A percentile compares a stretch with the other conserved stretches of the same genome.
Evolutionary conservation across 2,329 filamentous ascomycete genomes (phyloP).

Genomic region (Atkinsonella texensis): DNA sequence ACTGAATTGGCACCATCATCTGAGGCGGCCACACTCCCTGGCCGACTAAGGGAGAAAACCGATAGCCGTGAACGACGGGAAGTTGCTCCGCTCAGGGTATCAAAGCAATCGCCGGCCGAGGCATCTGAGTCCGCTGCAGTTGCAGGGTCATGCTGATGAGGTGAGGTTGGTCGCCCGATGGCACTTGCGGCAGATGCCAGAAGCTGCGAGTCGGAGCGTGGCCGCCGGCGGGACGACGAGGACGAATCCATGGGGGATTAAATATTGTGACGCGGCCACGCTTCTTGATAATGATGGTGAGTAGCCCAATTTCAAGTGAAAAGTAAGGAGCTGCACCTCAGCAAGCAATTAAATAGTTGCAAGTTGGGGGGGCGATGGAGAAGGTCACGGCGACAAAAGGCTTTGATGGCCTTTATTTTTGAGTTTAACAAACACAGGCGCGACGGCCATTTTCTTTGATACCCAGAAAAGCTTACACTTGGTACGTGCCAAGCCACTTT

Average conservation of each 20-base stretch:
- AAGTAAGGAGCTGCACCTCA: background rate
- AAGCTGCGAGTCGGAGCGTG: conserved; percentile 2
- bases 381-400: background rate
- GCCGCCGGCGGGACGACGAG: conserved; percentile 1
- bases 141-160: background rate
- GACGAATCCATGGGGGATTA: conserved; percentile 4
- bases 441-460: too few species aligned
- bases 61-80: conserved; percentile 6
- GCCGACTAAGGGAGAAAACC: conserved; percentile 1
- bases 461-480: too few species aligned
- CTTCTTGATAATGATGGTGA: background rate
- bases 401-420: too few species aligned
- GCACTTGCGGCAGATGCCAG: background rate
- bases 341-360: background rate
- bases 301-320: background rate
- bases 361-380: background rate
- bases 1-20: background rate
- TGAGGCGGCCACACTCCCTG: background rate
- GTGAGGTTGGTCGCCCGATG: background rate
- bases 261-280: background rate
- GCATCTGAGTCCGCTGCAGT: conserved; percentile 2
- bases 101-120: conserved; percentile 2
- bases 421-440: too few species aligned
- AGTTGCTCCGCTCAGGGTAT: background rate
- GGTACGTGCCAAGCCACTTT: too few species aligned